Base-by-base conservation (phyloP, 306 rosid species). In the Prunus dulcis region DNA sequence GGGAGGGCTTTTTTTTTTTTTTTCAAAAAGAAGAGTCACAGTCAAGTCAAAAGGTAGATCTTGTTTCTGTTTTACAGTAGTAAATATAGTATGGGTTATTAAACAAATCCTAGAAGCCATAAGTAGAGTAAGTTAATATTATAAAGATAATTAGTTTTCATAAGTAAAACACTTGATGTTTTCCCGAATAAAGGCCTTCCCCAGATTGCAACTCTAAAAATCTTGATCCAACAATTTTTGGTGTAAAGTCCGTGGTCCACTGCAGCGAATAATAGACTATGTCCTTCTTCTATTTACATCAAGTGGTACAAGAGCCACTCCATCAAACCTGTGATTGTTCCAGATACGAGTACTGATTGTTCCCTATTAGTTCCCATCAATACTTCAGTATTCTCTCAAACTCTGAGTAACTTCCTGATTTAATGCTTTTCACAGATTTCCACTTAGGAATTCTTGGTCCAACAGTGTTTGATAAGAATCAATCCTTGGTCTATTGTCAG, bases 401-500 rank as follows among this genome's bases (percentile, higher is more conserved):
- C 38, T 53, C 32, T 22, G 12, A 22, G 67, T 9, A 56, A 72
- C 15, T 38, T 71, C 20, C 75, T 52, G 22, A 53, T 41, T 43
- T 57, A 18, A 8, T 56, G 17, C n/a, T 72, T 55, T 22, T 30
- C 46, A 50, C 23, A 57, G 23, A 56, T 20, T 43, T 38, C 67
- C 15, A 38, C 17, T 41, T 6, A 19, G 20, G 10, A 56, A 38
- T 18, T 65, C 52, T 69, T 18, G 13, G 67, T 22, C 67, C 47
- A 71, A 71, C 64, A 55, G 20, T 55, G 43, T 38, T 32, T 34
- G 22, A 55, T 4, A 79, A 60, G 20, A 66, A 72, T 72, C 30
- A 51, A 75, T 27, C 14, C 52, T 27, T n/a, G 64, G 23, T 14
- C 52, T n/a, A 55, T 71, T 58, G 32, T 14, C 18, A 0, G 64